Evolutionary conservation across 352 stramenopile species (phyloP).

Genomic region (Phytophthora ramorum): DNA sequence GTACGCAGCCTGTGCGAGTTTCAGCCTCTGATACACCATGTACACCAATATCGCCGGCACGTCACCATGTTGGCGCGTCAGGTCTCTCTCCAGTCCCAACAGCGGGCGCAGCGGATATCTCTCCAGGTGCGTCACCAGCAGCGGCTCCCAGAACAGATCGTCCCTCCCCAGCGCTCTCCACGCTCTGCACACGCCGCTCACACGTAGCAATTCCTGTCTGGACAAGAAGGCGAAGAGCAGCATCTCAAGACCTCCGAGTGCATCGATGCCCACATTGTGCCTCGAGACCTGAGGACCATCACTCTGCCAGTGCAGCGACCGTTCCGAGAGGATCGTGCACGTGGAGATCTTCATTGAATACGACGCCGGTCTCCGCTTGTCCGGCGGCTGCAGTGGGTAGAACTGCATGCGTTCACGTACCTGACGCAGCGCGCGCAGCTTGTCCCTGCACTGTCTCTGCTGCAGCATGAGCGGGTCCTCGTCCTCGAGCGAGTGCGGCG

Average conservation of each 20-base stretch:
- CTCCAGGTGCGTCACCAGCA: slow-evolving; percentile 65
- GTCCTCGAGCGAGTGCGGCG: slow-evolving; percentile 48
- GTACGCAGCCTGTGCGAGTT: slow-evolving; percentile 35
- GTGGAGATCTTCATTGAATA: slow-evolving; percentile 64
- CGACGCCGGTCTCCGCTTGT: slow-evolving; percentile 3
- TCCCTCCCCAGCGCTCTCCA: slow-evolving; percentile 63
- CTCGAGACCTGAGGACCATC: not conserved
- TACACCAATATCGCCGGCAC: slow-evolving; percentile 79
- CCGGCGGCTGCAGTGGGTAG: slow-evolving; percentile 16
- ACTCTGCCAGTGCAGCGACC: slow-evolving; percentile 16
- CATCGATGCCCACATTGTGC: slow-evolving; percentile 49
- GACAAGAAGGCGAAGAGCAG: slow-evolving; percentile 72
- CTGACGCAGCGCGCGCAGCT: slow-evolving; percentile 59
- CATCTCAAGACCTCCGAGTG: slow-evolving; percentile 61
- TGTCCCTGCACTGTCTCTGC: slow-evolving; percentile 60
- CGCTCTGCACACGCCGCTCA: slow-evolving; percentile 57
- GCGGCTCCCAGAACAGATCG: slow-evolving; percentile 74
- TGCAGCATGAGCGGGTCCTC: slow-evolving; percentile 72
- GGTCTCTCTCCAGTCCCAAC: slow-evolving; percentile 47
- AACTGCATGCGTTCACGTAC: slow-evolving; percentile 64
- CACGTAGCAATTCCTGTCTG: slow-evolving; percentile 47
- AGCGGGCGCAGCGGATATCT: slow-evolving; percentile 69
- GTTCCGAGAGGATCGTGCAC: slow-evolving; percentile 61
- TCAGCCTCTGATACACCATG: slow-evolving; percentile 71
- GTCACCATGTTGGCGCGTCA: slow-evolving; percentile 8